These are phyloP conservation scores for Penicillium sp. DNA, from an alignment of 2,329 filamentous ascomycete genomes.

Conservation along the genomic window DNA sequence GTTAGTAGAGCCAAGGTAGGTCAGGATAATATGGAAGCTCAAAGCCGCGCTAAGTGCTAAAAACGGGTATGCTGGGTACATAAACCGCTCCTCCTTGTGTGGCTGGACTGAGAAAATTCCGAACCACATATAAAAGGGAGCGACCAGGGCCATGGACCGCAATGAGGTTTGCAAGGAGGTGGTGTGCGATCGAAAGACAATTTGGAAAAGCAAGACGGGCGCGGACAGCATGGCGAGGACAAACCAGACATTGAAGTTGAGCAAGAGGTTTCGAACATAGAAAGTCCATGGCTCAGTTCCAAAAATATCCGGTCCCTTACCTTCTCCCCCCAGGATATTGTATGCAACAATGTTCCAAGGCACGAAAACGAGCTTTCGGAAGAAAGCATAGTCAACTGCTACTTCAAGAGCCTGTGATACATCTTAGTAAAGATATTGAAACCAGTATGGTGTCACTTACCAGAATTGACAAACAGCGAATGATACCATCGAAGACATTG, in stretches of 20 bases:
- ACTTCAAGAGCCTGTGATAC: constrained; percentile 62
- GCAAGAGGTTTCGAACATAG: constrained; percentile 82
- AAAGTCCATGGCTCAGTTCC: constrained; percentile 97
- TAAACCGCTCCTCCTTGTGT: constrained; percentile 97
- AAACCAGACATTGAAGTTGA: constrained; percentile 98
- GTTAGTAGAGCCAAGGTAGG: constrained; percentile 68
- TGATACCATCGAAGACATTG: constrained; percentile 64
- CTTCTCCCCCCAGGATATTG: constrained; percentile 81
- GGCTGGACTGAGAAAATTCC: constrained; percentile 86
- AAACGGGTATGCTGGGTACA: constrained; percentile 95
- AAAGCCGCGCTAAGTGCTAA: constrained; percentile 85
- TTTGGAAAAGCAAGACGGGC: constrained; percentile 73
- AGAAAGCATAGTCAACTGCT: constrained; percentile 77
- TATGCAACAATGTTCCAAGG: constrained; percentile 93
- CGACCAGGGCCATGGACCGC: constrained; percentile 72
- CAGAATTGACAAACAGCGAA: constrained; percentile 66
- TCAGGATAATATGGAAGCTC: constrained; percentile 74
- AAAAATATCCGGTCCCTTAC: constrained; percentile 82
- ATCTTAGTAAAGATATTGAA: constrained; percentile 20
- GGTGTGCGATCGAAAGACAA: constrained; percentile 59
- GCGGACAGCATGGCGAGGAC: constrained; percentile 70
- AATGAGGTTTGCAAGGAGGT: constrained; percentile 68
- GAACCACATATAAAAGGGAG: constrained; percentile 93
- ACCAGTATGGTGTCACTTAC: constrained; percentile 49
- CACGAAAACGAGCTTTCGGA: constrained; percentile 72